Evolutionary conservation across 2,329 filamentous ascomycete genomes (phyloP).

Genomic region (Verticillium zaregamsianum): DNA sequence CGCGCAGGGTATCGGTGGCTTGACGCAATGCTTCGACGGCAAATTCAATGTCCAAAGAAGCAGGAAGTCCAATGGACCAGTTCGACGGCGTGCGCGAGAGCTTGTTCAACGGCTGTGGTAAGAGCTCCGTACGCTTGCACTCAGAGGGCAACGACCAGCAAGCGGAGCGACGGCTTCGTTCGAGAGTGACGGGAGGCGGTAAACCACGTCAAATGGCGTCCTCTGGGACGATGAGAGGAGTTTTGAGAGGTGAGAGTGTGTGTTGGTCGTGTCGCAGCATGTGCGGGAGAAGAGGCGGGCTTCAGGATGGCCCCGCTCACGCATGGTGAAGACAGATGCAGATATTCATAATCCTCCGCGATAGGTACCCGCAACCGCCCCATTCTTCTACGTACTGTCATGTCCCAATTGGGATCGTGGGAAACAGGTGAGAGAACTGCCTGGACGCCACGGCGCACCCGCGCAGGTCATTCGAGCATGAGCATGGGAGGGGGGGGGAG

Average conservation of each 20-base stretch:
- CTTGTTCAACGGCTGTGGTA: not conserved
- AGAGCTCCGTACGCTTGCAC: not conserved
- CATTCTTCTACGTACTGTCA: not conserved
- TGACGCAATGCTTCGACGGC: not conserved
- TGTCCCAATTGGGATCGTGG: conserved; percentile 1
- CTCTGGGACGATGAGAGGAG: not conserved
- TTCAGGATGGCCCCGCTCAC: not conserved
- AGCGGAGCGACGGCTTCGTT: not conserved
- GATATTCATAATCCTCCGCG: conserved; percentile 3
- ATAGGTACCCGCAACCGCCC: conserved; percentile 1
- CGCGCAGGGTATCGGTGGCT: not conserved
- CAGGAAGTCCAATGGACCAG: not conserved
- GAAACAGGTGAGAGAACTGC: not conserved
- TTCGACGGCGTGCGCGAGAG: not conserved
- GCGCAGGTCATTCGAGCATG: not conserved
- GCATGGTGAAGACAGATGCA: conserved; percentile 1
- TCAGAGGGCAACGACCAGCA: not conserved
- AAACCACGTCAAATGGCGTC: not conserved
- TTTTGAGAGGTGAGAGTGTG: not conserved
- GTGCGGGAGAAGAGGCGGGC: not conserved
- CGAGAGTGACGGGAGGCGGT: not conserved
- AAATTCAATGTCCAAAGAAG: not conserved
- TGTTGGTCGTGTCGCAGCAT: not conserved
- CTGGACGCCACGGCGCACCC: conserved; percentile 1
- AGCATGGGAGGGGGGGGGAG: not conserved